Conservation (phyloP, 371 early-diverging fungal species). For the Mucor sp. region DNA sequence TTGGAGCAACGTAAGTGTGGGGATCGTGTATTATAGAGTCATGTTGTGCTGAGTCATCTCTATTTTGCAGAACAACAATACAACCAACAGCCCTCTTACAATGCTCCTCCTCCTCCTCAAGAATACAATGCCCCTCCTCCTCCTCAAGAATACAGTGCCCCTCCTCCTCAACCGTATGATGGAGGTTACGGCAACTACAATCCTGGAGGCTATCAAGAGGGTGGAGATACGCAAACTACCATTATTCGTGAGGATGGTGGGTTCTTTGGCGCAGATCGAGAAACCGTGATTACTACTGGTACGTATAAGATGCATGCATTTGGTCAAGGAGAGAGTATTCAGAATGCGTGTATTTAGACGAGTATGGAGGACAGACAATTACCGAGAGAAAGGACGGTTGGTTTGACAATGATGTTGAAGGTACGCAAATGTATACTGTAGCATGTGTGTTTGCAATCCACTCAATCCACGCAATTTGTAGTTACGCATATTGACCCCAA, state of each 20-base stretch:
- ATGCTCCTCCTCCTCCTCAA: slow-evolving; percentile 12
- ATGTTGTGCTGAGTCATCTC: not conserved
- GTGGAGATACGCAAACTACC: slow-evolving; percentile 24
- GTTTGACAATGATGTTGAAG: slow-evolving; percentile 32
- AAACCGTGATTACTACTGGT: slow-evolving; percentile 37
- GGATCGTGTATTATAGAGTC: too few species aligned
- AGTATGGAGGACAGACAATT: slow-evolving; percentile 35
- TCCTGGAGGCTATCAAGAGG: slow-evolving; percentile 15
- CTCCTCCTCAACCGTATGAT: slow-evolving; percentile 7
- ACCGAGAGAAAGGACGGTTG: slow-evolving; percentile 35
- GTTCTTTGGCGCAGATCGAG: slow-evolving; percentile 39
- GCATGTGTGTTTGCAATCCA: not conserved
- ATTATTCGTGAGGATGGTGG: slow-evolving; percentile 45
- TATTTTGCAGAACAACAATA: not conserved
- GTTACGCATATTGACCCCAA: slow-evolving; percentile 33
- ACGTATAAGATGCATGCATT: slow-evolving; percentile 3
- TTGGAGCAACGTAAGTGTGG: slow-evolving; percentile 19
- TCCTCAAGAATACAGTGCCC: not conserved
- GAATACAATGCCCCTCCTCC: slow-evolving; percentile 1
- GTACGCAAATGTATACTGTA: slow-evolving; percentile 3
- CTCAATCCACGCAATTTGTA: not conserved
- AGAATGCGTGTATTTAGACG: slow-evolving; percentile 20
- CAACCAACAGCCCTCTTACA: slow-evolving; percentile 8
- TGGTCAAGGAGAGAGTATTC: not conserved
- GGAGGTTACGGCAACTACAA: slow-evolving; percentile 10